Base-by-base conservation (phyloP, 805 yeast species). In the Kuraishia borneana region DNA sequence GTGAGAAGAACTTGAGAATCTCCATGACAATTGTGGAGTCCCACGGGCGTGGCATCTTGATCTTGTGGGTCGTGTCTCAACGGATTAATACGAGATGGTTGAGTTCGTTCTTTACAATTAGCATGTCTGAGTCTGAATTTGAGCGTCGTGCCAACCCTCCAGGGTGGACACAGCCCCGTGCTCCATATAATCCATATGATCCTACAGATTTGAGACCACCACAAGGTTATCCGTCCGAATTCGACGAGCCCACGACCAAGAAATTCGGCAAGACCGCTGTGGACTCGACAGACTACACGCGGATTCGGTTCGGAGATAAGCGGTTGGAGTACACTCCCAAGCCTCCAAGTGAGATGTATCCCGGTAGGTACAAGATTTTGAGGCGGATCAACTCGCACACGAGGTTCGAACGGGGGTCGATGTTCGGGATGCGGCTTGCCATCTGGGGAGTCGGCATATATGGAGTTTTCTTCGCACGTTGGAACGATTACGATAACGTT, bases 151-250 rank as follows among this genome's bases (percentile, higher is more conserved):
- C 88, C 3, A 76, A 81, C 45, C 88, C 92, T 2, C 68, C 70
- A 5, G 87, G 85, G 0, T 81, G 92, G 92, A 68, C 68, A 0
- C 83, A 76, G 2, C 94, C 94, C 7, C 72, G 67, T 41, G 89
- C 88, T 1, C 92, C 92, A 1, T 84, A 82, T 51, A 83, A 83
- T 46, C 94, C 94, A 5, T 84, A 76, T 47, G 95, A 83, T 48
- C 81, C 88, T 0, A 56, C 70, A 1, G 95, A 83, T 48, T 50
- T 61, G 27, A 63, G 95, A 31, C 94, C 95, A 0, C 70, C 94
- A 0, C 76, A 76, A 48, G 94, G 95, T 2, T 83, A 84, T 42
- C 95, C 95, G 1, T 76, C 87, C 18, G 95, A 83, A 51, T 84
- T 67, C 58, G 64, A 70, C 37, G 56, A 76, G 1, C 89, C 92